Conservation (phyloP, 495 filamentous ascomycete species). For the Tetracladium setigerum region DNA sequence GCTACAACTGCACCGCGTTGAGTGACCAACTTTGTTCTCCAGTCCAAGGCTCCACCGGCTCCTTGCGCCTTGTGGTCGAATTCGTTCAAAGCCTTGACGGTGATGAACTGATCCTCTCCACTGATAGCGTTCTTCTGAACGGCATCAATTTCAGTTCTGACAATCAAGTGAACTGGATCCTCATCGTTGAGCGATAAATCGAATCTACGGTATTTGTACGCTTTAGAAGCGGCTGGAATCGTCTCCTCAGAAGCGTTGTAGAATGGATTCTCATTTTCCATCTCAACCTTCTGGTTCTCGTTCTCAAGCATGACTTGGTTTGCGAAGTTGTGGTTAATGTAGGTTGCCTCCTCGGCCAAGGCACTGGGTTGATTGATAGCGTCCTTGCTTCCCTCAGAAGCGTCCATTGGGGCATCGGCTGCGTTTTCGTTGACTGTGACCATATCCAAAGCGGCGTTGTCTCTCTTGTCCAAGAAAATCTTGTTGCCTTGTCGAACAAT, state of each 20-base stretch:
- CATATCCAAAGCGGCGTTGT: slow-evolving; percentile 87
- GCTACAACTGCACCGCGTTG: slow-evolving; percentile 95
- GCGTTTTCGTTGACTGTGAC: slow-evolving; percentile 99
- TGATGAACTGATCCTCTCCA: slow-evolving; percentile 81
- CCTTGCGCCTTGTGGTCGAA: slow-evolving; percentile 97
- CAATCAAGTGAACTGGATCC: slow-evolving; percentile 85
- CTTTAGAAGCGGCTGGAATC: slow-evolving; percentile 88
- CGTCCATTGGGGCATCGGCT: slow-evolving; percentile 87
- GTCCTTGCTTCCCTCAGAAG: slow-evolving; percentile 88
- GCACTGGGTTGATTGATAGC: slow-evolving; percentile 84
- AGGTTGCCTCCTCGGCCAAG: slow-evolving; percentile 91
- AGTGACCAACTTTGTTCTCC: slow-evolving; percentile 84
- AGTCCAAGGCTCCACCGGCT: slow-evolving; percentile 88
- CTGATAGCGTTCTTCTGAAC: slow-evolving; percentile 86
- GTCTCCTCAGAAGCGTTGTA: slow-evolving; percentile 90
- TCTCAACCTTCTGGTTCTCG: slow-evolving; percentile 65
- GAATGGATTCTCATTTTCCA: slow-evolving; percentile 90
- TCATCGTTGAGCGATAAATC: slow-evolving; percentile 90
- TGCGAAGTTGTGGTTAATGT: slow-evolving; percentile 99
- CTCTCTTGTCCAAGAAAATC: slow-evolving; percentile 97
- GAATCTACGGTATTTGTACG: slow-evolving; percentile 96
- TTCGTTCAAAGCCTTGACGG: slow-evolving; percentile 95
- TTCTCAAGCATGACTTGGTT: slow-evolving; percentile 87
- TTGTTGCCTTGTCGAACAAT: slow-evolving; percentile 87
- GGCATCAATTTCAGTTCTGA: slow-evolving; percentile 94